Base-by-base conservation (phyloP, 2,329 filamentous ascomycete genomes). In the Fusarium buxicola region DNA sequence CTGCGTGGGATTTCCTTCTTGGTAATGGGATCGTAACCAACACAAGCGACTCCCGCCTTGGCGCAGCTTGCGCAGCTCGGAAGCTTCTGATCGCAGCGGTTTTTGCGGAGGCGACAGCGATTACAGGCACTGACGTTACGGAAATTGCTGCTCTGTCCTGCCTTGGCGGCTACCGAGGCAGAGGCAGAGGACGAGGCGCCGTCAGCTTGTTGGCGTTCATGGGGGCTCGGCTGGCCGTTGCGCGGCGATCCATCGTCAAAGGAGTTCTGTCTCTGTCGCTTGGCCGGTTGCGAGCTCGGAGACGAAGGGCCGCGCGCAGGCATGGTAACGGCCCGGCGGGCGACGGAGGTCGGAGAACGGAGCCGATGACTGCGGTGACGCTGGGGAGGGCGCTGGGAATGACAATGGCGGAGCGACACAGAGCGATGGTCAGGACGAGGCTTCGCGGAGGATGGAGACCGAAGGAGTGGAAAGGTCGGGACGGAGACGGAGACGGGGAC, bases 121-220 rank as follows among this genome's bases (percentile, higher is more conserved):
- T 97, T 97, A 78, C 94, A 98, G 54, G 94, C 94, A 75, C 92
- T 96, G 65, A 98, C 94, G 75, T 94, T 94, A 69, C 91, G 89
- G 72, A 94, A 94, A 66, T 83, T 88, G 75, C 83, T 87, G 74
- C 85, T 86, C 74, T 87, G 84, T 9, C 83, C 83, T 12, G 80
- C 75, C 69, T 85, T 86, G 46, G 74, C 65, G 10, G 66, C 39
- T 56, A 69, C 55, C 8, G 69, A 57, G 13, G 64, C 58, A 34
- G 72, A 66, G 31, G 71, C 70, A 13, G 72, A 70, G 64, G 48
- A 73, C 67, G 61, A 66, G 55, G 69, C 69, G 62, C 75, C 72
- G 52, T 77, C 79, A 51, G 65, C 21, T 24, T 60, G 49, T 13
- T 70, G 72, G 35, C 66, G 55, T 28, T 69, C 69, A 31, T 47